Percentiles rank a stretch among this genome's conserved stretches.
Conservation (phyloP, 768 basidiomycete species). For the Xerocomus spinulosus region DNA sequence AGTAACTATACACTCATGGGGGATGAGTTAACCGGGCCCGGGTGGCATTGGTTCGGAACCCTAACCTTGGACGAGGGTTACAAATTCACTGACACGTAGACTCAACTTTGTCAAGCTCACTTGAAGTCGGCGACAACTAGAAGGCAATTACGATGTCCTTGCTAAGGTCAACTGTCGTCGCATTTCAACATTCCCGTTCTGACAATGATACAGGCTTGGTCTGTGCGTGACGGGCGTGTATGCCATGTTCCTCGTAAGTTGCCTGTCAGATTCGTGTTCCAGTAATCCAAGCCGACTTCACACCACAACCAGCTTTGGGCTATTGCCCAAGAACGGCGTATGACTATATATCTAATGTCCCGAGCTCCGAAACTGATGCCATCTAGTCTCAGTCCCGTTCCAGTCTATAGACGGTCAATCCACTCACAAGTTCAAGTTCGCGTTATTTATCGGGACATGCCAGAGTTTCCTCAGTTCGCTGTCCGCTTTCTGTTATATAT, state of each 20-base stretch:
- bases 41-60: no score
- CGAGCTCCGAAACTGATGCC: neutral
- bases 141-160: slow-evolving; percentile 20
- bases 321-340: slow-evolving; percentile 90
- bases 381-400: slow-evolving; percentile 79
- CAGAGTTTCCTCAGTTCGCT: slow-evolving; percentile 77
- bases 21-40: no score
- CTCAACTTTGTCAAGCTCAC: neutral
- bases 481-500: slow-evolving; percentile 74
- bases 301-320: slow-evolving; percentile 66
- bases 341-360: slow-evolving; percentile 18
- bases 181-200: neutral
- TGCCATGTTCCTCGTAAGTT: slow-evolving; percentile 80
- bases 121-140: neutral
- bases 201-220: slow-evolving; percentile 44
- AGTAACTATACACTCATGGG: no score
- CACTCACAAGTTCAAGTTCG: slow-evolving; percentile 76
- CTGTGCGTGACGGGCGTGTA: slow-evolving; percentile 87
- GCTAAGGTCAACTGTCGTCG: slow-evolving; percentile 16
- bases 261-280: neutral
- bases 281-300: slow-evolving; percentile 3
- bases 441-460: slow-evolving; percentile 79
- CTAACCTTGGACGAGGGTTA: slow-evolving; percentile 20
- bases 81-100: slow-evolving; percentile 20
- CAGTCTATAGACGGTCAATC: slow-evolving; percentile 57